Evolutionary conservation across 192 early-diverging fungal species (phyloP).

Genomic region (Dissophora globulifera): DNA sequence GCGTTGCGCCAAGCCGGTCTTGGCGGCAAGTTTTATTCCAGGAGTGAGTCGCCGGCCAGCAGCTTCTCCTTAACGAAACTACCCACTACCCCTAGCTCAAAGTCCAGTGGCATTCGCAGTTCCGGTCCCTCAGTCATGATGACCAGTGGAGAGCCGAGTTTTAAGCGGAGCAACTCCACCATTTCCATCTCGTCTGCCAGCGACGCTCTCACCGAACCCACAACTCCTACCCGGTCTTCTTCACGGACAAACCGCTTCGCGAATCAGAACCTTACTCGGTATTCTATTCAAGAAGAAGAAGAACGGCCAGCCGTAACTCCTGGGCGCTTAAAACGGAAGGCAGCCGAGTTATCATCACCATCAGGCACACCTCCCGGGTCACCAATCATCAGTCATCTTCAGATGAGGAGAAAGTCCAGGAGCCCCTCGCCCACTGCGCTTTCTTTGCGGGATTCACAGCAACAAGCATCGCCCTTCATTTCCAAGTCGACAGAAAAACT

Average conservation of each 20-base stretch:
- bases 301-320: neutral
- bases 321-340: conserved; percentile 23
- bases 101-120: neutral
- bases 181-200: conserved; percentile 38
- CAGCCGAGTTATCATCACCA: conserved; percentile 14
- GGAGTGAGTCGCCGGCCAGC: conserved; percentile 35
- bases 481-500: conserved; percentile 1
- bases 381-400: neutral
- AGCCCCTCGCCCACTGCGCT: neutral
- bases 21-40: conserved; percentile 20
- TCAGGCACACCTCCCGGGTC: conserved; percentile 18
- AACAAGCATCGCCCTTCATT: conserved; percentile 19
- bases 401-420: conserved; percentile 3
- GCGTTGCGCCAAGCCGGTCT: conserved; percentile 2
- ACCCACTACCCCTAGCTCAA: conserved; percentile 11
- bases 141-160: neutral
- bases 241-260: neutral
- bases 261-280: conserved; percentile 18
- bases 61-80: conserved; percentile 11
- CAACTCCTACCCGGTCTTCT: conserved; percentile 12
- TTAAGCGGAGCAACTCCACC: conserved; percentile 30
- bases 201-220: conserved; percentile 4
- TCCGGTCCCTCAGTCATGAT: conserved; percentile 7
- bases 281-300: conserved; percentile 19
- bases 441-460: neutral